These are phyloP conservation scores for Daldinia loculata DNA, from an alignment of 495 filamentous ascomycete species.

Conservation along the genomic window DNA sequence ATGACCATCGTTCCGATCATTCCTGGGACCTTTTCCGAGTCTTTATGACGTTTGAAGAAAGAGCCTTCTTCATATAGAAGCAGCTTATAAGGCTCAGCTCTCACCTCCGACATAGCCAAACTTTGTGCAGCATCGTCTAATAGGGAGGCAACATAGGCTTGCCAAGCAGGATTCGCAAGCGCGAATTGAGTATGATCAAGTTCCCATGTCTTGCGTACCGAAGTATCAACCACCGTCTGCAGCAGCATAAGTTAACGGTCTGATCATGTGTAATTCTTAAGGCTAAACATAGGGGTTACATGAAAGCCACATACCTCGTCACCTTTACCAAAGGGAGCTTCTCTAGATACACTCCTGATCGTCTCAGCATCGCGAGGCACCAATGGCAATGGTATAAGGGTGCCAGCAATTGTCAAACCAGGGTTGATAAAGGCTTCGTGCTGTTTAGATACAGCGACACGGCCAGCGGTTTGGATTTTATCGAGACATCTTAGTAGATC, in stretches of 20 bases:
- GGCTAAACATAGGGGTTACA: no score
- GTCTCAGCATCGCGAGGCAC: conserved; percentile 48
- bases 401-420: conserved; percentile 50
- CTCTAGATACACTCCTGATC: conserved; percentile 47
- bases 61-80: conserved; percentile 63
- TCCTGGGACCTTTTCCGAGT: conserved; percentile 64
- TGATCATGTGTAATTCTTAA: not conserved
- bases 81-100: conserved; percentile 40
- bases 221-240: conserved; percentile 55
- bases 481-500: conserved; percentile 13
- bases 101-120: conserved; percentile 60
- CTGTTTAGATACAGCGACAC: conserved; percentile 21
- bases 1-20: conserved; percentile 59
- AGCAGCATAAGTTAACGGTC: not conserved
- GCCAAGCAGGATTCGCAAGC: conserved; percentile 55
- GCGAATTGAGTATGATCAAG: conserved; percentile 53
- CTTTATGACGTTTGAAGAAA: conserved; percentile 61
- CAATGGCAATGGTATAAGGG: conserved; percentile 55
- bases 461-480: conserved; percentile 8
- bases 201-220: conserved; percentile 61
- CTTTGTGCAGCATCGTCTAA: conserved; percentile 57
- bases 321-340: conserved; percentile 58
- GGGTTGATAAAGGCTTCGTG: conserved; percentile 44
- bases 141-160: conserved; percentile 59
- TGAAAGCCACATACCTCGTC: conserved; percentile 20